phyloP scores from a whole-genome alignment of 2,329 filamentous ascomycete species.

The Phialophora verrucosa region DNA sequence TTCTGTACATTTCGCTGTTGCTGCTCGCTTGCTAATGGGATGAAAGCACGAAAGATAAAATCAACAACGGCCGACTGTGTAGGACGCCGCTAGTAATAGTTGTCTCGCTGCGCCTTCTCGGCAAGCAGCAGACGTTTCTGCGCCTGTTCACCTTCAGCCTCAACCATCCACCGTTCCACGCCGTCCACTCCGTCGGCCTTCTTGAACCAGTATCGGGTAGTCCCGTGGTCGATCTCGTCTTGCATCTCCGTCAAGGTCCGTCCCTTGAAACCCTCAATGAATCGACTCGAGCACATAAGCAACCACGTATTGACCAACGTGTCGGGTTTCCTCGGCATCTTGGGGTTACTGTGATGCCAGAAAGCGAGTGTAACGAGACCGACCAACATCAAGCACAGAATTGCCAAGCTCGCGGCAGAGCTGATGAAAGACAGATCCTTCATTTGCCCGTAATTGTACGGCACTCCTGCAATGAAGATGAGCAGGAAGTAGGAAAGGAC shows the following conservation, averaged over 20 bases:
- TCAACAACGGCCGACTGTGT: background rate
- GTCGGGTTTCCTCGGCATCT: constrained; percentile 18
- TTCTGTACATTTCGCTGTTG: background rate
- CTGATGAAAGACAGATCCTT: constrained; percentile 18
- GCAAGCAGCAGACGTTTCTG: background rate
- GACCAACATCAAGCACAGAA: constrained; percentile 16
- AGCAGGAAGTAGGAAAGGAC: constrained; percentile 20
- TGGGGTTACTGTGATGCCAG: constrained; percentile 18
- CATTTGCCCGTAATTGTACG: constrained; percentile 24
- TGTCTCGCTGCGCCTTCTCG: constrained; percentile 6
- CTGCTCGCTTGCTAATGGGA: constrained; percentile 1
- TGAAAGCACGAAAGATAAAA: background rate
- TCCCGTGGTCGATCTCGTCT: constrained; percentile 17
- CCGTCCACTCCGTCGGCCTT: constrained; percentile 12
- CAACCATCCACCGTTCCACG: constrained; percentile 13
- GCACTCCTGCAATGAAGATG: constrained; percentile 21
- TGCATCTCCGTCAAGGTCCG: constrained; percentile 7
- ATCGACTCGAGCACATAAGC: constrained; percentile 24
- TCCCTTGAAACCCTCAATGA: constrained; percentile 15
- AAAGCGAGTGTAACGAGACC: constrained; percentile 14
- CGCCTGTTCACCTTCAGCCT: constrained; percentile 7
- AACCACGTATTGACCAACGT: constrained; percentile 27
- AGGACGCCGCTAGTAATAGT: background rate
- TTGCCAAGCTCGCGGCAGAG: constrained; percentile 14
- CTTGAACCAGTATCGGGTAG: constrained; percentile 7